Conservation (phyloP, 2,329 filamentous ascomycete genomes). For the Xylaria sp. region DNA sequence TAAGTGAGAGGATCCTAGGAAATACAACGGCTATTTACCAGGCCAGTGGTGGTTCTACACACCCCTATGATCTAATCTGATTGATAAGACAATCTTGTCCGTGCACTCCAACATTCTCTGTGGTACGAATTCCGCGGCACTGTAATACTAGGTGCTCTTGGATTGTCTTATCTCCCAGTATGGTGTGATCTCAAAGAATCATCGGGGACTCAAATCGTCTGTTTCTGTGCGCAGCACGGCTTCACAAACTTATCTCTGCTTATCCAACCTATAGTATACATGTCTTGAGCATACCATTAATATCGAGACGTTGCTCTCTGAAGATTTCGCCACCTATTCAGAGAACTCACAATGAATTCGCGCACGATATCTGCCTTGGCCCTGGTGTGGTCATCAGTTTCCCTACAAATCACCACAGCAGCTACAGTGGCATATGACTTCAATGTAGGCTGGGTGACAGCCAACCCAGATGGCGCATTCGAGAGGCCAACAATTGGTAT, state of each 20-base stretch:
- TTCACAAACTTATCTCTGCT: not conserved
- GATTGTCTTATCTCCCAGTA: not conserved
- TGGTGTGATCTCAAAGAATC: not conserved
- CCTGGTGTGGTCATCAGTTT: slow-evolving; percentile 26
- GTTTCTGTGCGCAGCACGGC: not conserved
- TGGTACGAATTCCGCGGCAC: not conserved
- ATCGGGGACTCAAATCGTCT: not conserved
- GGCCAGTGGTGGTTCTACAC: not conserved
- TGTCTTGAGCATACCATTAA: not conserved
- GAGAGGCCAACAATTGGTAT: slow-evolving; percentile 74
- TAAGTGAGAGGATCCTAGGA: slow-evolving; percentile 10
- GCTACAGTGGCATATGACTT: slow-evolving; percentile 66
- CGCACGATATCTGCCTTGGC: slow-evolving; percentile 19
- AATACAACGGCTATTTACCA: not conserved
- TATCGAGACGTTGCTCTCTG: not conserved
- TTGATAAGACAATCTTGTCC: slow-evolving; percentile 29
- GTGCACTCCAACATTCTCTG: not conserved
- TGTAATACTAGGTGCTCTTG: not conserved
- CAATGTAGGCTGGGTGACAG: slow-evolving; percentile 72
- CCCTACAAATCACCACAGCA: slow-evolving; percentile 42
- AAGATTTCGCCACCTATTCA: slow-evolving; percentile 1
- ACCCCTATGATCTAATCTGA: slow-evolving; percentile 25
- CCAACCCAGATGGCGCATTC: slow-evolving; percentile 72
- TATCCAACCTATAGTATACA: not conserved
- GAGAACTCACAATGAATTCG: slow-evolving; percentile 27